A percentile compares a stretch with the other conserved stretches of the same genome.
Conservation (phyloP, 177 flowering plant species). For the Vitis hybrid region DNA sequence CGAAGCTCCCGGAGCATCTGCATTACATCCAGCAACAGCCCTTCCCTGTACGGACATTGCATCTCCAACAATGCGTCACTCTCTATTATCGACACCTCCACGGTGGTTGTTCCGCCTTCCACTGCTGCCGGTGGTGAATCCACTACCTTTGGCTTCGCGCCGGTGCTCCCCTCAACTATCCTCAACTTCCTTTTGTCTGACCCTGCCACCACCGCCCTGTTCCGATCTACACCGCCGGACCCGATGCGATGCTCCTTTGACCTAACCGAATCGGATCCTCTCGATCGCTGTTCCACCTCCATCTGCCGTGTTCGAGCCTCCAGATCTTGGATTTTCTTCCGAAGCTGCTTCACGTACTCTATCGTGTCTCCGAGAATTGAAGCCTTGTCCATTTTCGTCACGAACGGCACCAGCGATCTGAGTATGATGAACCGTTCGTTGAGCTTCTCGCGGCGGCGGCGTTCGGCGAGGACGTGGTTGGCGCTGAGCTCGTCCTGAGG, state of each 20-base stretch:
- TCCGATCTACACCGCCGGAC: slow-evolving; percentile 17
- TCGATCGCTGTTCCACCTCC: slow-evolving; percentile 38
- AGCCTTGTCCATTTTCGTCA: slow-evolving; percentile 97
- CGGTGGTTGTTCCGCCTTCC: slow-evolving; percentile 20
- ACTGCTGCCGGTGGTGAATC: slow-evolving; percentile 22
- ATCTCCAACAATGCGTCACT: slow-evolving; percentile 80
- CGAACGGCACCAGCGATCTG: slow-evolving; percentile 85
- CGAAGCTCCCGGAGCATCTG: slow-evolving; percentile 59
- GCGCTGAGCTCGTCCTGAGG: slow-evolving; percentile 81
- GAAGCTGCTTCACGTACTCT: slow-evolving; percentile 86
- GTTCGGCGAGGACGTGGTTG: slow-evolving; percentile 84
- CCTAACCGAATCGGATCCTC: slow-evolving; percentile 12
- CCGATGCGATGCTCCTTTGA: slow-evolving; percentile 28
- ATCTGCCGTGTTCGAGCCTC: slow-evolving; percentile 44
- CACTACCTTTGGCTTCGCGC: slow-evolving; percentile 40
- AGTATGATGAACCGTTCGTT: slow-evolving; percentile 81
- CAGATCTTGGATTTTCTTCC: slow-evolving; percentile 70
- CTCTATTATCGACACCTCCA: slow-evolving; percentile 94
- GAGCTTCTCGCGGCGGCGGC: slow-evolving; percentile 85
- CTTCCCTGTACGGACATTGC: slow-evolving; percentile 69
- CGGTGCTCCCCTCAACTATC: slow-evolving; percentile 44
- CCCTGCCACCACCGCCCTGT: slow-evolving; percentile 17
- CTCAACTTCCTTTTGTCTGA: slow-evolving; percentile 64
- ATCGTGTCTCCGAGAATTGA: slow-evolving; percentile 93
- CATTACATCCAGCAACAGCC: slow-evolving; percentile 79